These are phyloP conservation scores for Tylopilus intermedius DNA, from an alignment of 768 basidiomycete genomes.

Conservation along the genomic window DNA sequence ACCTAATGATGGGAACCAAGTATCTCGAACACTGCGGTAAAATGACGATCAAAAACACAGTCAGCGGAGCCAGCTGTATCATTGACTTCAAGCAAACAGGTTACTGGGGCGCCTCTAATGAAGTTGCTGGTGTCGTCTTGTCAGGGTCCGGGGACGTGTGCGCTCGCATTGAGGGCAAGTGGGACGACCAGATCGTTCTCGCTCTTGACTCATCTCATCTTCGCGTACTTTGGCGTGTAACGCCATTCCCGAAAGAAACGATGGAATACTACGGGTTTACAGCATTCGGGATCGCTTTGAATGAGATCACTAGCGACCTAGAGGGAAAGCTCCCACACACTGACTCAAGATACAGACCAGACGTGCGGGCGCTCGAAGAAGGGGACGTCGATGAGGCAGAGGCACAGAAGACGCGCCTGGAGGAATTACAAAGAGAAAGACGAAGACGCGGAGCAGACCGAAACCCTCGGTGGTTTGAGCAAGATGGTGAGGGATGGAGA, in stretches of 20 bases:
- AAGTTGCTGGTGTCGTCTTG: slow-evolving; percentile 59
- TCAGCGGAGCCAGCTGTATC: slow-evolving; percentile 52
- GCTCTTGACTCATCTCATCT: slow-evolving; percentile 63
- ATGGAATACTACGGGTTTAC: slow-evolving; percentile 82
- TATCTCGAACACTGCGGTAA: slow-evolving; percentile 84
- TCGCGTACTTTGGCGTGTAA: slow-evolving; percentile 72
- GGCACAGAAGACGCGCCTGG: slow-evolving; percentile 62
- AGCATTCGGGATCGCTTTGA: slow-evolving; percentile 70
- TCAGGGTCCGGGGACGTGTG: slow-evolving; percentile 49
- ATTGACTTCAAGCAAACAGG: slow-evolving; percentile 85
- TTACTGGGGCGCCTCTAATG: slow-evolving; percentile 77
- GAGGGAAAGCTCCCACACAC: slow-evolving; percentile 65
- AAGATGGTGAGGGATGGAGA: slow-evolving; percentile 64
- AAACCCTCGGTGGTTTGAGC: slow-evolving; percentile 71
- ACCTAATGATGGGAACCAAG: slow-evolving; percentile 86
- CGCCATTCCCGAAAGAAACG: slow-evolving; percentile 67
- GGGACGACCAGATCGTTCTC: slow-evolving; percentile 79
- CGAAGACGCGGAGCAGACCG: slow-evolving; percentile 56
- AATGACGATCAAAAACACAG: slow-evolving; percentile 66
- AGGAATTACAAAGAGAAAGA: slow-evolving; percentile 73
- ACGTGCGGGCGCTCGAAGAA: slow-evolving; percentile 78
- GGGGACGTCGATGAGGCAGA: slow-evolving; percentile 71
- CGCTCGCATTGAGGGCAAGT: slow-evolving; percentile 78
- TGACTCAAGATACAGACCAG: slow-evolving; percentile 77
- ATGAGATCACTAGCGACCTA: slow-evolving; percentile 70